These are phyloP conservation scores for Backusella parvicylindrica DNA, from an alignment of 192 early-diverging fungal species.

Conservation along the genomic window DNA sequence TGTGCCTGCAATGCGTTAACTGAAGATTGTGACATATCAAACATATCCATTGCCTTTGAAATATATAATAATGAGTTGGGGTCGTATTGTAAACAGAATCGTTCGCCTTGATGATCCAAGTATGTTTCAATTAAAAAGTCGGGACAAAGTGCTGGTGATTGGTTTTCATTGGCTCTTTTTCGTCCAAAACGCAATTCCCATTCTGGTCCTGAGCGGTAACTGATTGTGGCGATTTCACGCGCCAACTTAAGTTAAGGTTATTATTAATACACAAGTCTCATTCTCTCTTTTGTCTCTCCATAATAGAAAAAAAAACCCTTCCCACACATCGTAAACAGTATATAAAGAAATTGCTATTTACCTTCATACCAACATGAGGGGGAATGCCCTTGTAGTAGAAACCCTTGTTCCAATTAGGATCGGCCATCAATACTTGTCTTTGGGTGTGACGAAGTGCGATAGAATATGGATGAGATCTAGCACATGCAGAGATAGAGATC, in stretches of 20 bases:
- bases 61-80: conserved; percentile 91
- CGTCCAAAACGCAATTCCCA: conserved; percentile 96
- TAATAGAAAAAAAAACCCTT: neutral
- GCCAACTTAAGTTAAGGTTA: conserved; percentile 53
- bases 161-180: conserved; percentile 68
- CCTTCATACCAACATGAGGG: conserved; percentile 94
- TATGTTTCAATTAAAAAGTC: conserved; percentile 97
- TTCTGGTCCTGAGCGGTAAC: conserved; percentile 95
- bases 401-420: conserved; percentile 94
- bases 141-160: conserved; percentile 78
- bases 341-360: conserved; percentile 15
- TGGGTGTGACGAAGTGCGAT: conserved; percentile 93
- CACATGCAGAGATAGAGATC: conserved; percentile 86
- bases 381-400: conserved; percentile 86
- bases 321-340: too few relatives aligned
- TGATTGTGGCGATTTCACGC: conserved; percentile 89
- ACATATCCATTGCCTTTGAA: conserved; percentile 98
- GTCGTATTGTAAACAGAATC: conserved; percentile 91
- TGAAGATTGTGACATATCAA: conserved; percentile 79
- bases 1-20: conserved; percentile 37
- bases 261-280: neutral
- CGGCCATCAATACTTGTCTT: conserved; percentile 90
- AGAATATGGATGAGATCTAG: conserved; percentile 93
- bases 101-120: conserved; percentile 94
- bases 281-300: neutral